Percentiles rank a stretch among this genome's conserved stretches.
These are phyloP conservation scores for Cystofilobasidium macerans DNA, from an alignment of 768 basidiomycete genomes.

Conservation along the genomic window DNA sequence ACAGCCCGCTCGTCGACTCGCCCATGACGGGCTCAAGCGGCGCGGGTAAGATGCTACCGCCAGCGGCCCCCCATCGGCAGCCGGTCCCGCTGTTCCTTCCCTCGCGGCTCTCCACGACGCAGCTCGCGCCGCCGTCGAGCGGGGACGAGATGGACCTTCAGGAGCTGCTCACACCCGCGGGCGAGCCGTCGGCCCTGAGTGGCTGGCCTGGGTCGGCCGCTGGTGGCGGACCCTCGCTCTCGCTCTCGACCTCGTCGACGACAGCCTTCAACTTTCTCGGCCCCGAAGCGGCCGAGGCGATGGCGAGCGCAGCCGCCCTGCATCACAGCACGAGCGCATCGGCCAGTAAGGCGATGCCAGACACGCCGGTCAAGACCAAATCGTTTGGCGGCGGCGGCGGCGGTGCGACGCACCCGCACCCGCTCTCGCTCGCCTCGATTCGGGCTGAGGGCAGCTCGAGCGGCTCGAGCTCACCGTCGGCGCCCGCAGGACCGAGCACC, in stretches of 20 bases:
- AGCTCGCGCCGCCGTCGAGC: not conserved
- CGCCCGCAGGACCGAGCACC: not conserved
- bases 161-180: conserved; percentile 19
- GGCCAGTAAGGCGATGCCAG: conserved; percentile 31
- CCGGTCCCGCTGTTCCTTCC: conserved; percentile 15
- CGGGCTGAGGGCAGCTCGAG: conserved; percentile 11
- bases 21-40: not conserved
- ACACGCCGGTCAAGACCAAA: conserved; percentile 34
- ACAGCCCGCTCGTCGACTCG: conserved; percentile 18
- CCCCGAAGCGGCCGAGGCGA: conserved; percentile 24
- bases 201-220: conserved; percentile 11
- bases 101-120: not conserved
- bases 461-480: conserved; percentile 17
- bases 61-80: not conserved
- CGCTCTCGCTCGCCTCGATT: conserved; percentile 19
- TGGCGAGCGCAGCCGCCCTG: conserved; percentile 19
- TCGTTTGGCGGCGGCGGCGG: conserved; percentile 24
- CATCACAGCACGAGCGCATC: conserved; percentile 13
- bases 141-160: conserved; percentile 11
- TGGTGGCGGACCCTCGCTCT: not conserved
- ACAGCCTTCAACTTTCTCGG: conserved; percentile 25
- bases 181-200: not conserved
- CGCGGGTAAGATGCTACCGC: not conserved
- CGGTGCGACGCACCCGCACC: conserved; percentile 14
- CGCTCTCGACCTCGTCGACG: not conserved